A percentile compares a stretch with the other conserved stretches of the same genome.
phyloP scores from a whole-genome alignment of 768 basidiomycete species.

The Naematelia aurantialba region DNA sequence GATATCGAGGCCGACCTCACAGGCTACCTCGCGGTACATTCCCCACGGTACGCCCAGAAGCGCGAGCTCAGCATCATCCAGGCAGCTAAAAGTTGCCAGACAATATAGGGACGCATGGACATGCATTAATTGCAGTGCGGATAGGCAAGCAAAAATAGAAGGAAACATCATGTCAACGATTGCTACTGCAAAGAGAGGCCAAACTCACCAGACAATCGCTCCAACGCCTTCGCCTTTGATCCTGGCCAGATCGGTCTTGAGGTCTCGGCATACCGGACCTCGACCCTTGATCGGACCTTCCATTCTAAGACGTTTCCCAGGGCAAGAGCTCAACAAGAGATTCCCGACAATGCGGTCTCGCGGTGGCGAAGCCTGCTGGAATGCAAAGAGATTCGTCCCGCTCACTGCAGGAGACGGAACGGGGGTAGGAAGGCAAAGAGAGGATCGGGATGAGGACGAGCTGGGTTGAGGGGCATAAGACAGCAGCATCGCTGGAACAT shows the following conservation, averaged over 20 bases:
- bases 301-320: conserved; percentile 76
- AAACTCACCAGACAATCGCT: conserved; percentile 73
- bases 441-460: conserved; percentile 16
- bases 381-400: not conserved
- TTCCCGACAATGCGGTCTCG: conserved; percentile 62
- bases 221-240: conserved; percentile 68
- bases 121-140: not conserved
- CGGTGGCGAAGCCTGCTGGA: conserved; percentile 1
- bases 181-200: not conserved
- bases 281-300: conserved; percentile 73
- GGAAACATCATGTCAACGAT: not conserved
- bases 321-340: conserved; percentile 81
- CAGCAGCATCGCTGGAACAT: conserved; percentile 31
- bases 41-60: conserved; percentile 83
- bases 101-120: conserved; percentile 6
- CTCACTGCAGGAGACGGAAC: not conserved
- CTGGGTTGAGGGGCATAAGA: conserved; percentile 20
- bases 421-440: conserved; percentile 17
- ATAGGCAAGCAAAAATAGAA: conserved; percentile 1
- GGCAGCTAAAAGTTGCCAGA: conserved; percentile 57
- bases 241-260: conserved; percentile 69
- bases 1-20: conserved; percentile 68
- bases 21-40: conserved; percentile 66
- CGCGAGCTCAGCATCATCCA: conserved; percentile 77
- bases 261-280: conserved; percentile 74